Evolutionary conservation across 2,329 filamentous ascomycete species (phyloP).

Genomic region (Cordyceps javanica): DNA sequence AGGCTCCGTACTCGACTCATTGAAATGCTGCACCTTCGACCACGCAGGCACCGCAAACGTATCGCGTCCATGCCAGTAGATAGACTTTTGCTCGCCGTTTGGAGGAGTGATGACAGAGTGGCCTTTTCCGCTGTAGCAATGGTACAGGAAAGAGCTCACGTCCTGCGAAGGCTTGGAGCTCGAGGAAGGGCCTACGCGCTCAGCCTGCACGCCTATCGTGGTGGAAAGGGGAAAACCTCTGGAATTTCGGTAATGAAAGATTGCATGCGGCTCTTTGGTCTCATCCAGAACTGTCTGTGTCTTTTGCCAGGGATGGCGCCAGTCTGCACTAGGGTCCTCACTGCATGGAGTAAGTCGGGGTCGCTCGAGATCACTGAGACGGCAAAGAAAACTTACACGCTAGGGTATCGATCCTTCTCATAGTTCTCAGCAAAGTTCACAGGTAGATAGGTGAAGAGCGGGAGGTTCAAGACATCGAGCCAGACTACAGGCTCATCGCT

Average conservation of each 20-base stretch:
- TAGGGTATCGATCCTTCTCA: constrained; percentile 40
- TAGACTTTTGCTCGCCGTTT: constrained; percentile 24
- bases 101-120: constrained; percentile 32
- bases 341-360: not conserved
- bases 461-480: constrained; percentile 51
- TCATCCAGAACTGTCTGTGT: constrained; percentile 35
- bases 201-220: constrained; percentile 42
- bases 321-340: constrained; percentile 21
- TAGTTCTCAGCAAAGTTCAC: constrained; percentile 51
- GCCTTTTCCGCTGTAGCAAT: constrained; percentile 44
- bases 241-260: constrained; percentile 30
- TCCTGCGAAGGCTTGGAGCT: constrained; percentile 33
- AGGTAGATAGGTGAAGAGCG: constrained; percentile 42
- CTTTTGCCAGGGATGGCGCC: constrained; percentile 37
- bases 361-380: not conserved
- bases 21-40: constrained; percentile 42
- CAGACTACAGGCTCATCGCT: constrained; percentile 48
- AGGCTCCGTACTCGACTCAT: constrained; percentile 21
- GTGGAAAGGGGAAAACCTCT: constrained; percentile 31
- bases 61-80: constrained; percentile 41
- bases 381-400: constrained; percentile 24
- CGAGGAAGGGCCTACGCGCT: constrained; percentile 34
- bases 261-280: constrained; percentile 21
- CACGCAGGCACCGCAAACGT: constrained; percentile 49
- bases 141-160: constrained; percentile 45